Evolutionary conservation across 345 rosid genomes (phyloP), one percentile per base, ranked within the genome.

Genomic region (Hibiscus trionum): DNA sequence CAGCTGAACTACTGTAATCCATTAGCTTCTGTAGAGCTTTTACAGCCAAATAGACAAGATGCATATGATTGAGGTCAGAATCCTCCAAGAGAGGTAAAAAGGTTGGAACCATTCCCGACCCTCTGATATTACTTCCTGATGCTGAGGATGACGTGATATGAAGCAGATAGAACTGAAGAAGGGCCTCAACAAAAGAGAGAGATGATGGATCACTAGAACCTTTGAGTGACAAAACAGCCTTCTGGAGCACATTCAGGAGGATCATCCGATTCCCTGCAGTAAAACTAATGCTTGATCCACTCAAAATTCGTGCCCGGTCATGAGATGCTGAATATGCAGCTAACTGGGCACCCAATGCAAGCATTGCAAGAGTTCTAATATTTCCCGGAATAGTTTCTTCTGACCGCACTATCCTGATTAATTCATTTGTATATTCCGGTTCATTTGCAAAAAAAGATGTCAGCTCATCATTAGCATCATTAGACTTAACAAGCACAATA

Each of bases 241-340:
- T 94, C 82, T 94, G 98, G 77, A 94, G 98, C 77, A 94, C 98
- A 79, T 91, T 94, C 26, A 94, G 88, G 57, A 94, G 93, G 82
- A 91, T 88, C 84, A 86, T 90, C 46, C 96, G 86, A 84, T 91
- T 92, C 11, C 95, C 92, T 35, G 84, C 93, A 63, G 97, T 91
- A 80, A 91, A 94, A 84, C 95, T 94, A 77, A 90, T 88, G 78
- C 89, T 91, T 63, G 97, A 87, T 76, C 98, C 97, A 64, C 98
- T 94, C 78, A 94, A 80, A 72, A 94, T 88, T 39, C 97, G 84
- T 44, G 98, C 96, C 44, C 98, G 87, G 62, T 90, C 98, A 86
- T 88, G 96, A 73, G 98, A 91, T 55, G 95, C 94, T 26, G 96
- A 86, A 80, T 91, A 91, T 72, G 95, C 95, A 83, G 97, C 98